Percentiles rank a stretch among this genome's conserved stretches.
These are phyloP conservation scores for Agaricus blazei DNA, from an alignment of 768 basidiomycete species.

Conservation along the genomic window DNA sequence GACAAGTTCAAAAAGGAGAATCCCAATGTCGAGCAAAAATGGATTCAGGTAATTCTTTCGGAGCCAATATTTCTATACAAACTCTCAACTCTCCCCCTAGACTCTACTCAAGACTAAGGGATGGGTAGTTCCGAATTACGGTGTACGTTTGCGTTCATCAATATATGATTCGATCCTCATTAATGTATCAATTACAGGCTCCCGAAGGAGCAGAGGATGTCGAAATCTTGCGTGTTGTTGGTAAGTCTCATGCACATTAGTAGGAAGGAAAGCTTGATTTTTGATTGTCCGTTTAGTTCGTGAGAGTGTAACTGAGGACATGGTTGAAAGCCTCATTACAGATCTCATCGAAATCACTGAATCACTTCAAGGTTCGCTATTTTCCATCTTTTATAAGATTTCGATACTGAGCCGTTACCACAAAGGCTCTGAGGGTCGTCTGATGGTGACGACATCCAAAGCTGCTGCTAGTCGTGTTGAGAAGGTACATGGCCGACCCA, in stretches of 20 bases:
- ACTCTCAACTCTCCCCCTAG: constrained; percentile 15
- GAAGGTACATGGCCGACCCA: constrained; percentile 34
- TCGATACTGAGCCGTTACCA: background rate
- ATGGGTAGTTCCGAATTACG: constrained; percentile 62
- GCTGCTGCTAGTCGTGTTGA: constrained; percentile 30
- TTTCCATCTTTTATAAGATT: background rate
- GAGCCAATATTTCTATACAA: constrained; percentile 1
- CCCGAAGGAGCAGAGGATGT: constrained; percentile 45
- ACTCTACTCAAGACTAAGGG: constrained; percentile 43
- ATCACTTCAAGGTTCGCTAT: constrained; percentile 35
- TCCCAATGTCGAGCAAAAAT: constrained; percentile 47
- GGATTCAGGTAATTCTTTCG: constrained; percentile 34
- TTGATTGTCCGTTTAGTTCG: constrained; percentile 25
- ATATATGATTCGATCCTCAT: background rate
- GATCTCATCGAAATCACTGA: constrained; percentile 47
- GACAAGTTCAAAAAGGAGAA: constrained; percentile 47
- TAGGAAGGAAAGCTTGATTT: too few species aligned
- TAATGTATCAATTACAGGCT: constrained; percentile 22
- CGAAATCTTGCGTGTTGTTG: constrained; percentile 57
- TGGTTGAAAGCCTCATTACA: constrained; percentile 43
- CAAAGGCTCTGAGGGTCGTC: constrained; percentile 17
- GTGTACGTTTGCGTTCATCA: constrained; percentile 18
- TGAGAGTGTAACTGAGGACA: constrained; percentile 49
- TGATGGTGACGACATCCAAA: constrained; percentile 19
- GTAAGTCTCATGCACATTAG: background rate